phyloP scores from a whole-genome alignment of 2,329 filamentous ascomycete species.

The Falciphora oryzae region DNA sequence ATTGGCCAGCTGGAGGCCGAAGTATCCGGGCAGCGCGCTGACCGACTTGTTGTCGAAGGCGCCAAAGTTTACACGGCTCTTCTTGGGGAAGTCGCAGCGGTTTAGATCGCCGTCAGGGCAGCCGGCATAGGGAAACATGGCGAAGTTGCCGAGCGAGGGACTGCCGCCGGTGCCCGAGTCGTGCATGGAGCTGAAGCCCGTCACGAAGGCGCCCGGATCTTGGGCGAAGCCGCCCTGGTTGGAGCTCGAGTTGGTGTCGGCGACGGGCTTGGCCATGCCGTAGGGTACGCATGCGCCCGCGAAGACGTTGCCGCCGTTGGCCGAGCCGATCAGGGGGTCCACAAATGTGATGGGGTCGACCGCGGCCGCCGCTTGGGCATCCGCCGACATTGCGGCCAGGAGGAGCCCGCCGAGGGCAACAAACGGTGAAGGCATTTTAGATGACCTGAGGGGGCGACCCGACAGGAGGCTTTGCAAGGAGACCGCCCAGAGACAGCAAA shows the following conservation, averaged over 20 bases:
- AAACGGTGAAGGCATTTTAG: not conserved
- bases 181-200: slow-evolving; percentile 53
- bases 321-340: slow-evolving; percentile 36
- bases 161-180: slow-evolving; percentile 52
- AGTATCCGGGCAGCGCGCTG: slow-evolving; percentile 58
- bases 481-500: not conserved
- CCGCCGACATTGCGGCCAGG: not conserved
- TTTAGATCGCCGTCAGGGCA: slow-evolving; percentile 58
- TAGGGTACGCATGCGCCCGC: slow-evolving; percentile 37
- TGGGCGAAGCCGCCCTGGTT: slow-evolving; percentile 54
- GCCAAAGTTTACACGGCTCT: slow-evolving; percentile 31
- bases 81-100: slow-evolving; percentile 53
- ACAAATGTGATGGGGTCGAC: slow-evolving; percentile 21
- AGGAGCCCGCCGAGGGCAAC: not conserved
- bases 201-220: slow-evolving; percentile 38
- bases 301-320: slow-evolving; percentile 37
- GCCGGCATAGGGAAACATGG: slow-evolving; percentile 59
- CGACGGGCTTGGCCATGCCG: slow-evolving; percentile 51
- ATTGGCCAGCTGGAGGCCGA: slow-evolving; percentile 52
- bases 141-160: slow-evolving; percentile 67
- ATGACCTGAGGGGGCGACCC: too few relatives aligned
- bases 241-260: slow-evolving; percentile 46
- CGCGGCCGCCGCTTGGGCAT: not conserved
- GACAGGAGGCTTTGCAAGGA: not conserved
- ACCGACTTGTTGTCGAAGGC: slow-evolving; percentile 45